Evolutionary conservation across 208 protist species (phyloP), one percentile per base, ranked within the genome.

Genomic region (Acanthamoeba royreba): DNA sequence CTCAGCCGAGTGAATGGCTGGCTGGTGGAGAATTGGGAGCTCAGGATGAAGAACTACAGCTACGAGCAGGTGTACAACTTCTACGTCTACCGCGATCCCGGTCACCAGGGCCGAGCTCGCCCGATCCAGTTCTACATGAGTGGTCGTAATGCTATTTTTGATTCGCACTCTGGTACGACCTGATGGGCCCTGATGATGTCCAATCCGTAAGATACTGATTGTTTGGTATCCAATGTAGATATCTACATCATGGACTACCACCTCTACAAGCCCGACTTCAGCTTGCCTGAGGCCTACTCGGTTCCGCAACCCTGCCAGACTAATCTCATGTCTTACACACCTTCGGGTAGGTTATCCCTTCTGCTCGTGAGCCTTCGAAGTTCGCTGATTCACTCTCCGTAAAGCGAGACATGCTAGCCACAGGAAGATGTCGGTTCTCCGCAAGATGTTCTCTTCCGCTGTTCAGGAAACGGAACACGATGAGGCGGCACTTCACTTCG

Each of bases 91-190:
- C 46, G 74, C 43, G 74, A 85, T 40, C 74, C 74, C 25, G 74
- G 74, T 4, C 74, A 85, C 74, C 42, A 85, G 74, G 74, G 74
- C 53, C 17, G 28, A 11, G 43, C 74, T 9, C 74, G 74, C 17
- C 74, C 74, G 43, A 85, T 85, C 43, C 74, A 85, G 74, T 85
- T 85, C 74, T 85, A 85, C 74, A 85, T 85, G 74, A 85, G 74
- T 45, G 74, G 74, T 45, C 74, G 74, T 45, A 85, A 85, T 53
- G 74, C 74, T 31, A 85, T 85, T 28, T 85, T 85, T 31, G 74
- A 85, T 19, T 85, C 74, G 13, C 74, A 85, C 74, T 55, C 43
- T 45, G 74, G 74, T 85, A 77, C 38, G 63, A 8, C 63, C 28
- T 45, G 5, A 8, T 61, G 52, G 22, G 8, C 52, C n/a, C 52